Conservation (phyloP, 805 yeast species). For the Kazachstania taianensis region DNA sequence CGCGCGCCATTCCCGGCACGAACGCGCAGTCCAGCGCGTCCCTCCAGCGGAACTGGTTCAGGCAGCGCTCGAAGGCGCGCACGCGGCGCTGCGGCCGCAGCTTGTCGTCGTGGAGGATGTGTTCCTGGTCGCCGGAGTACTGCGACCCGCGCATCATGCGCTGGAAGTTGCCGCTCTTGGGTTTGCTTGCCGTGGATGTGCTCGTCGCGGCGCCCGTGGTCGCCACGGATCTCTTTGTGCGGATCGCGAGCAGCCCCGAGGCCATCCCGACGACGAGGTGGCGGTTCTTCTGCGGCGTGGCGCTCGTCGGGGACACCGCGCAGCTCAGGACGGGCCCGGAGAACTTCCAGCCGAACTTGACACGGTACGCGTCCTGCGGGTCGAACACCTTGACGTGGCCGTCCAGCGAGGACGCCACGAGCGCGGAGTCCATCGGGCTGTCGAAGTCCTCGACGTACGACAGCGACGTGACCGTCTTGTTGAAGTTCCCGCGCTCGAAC, state of each 20-base stretch:
- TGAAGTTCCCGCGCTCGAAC: conserved; percentile 73
- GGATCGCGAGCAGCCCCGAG: conserved; percentile 77
- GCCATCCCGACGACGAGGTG: conserved; percentile 90
- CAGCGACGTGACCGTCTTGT: conserved; percentile 84
- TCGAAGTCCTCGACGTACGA: conserved; percentile 25
- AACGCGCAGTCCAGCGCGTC: conserved; percentile 89
- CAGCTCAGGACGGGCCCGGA: conserved; percentile 87
- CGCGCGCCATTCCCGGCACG: conserved; percentile 66
- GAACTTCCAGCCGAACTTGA: conserved; percentile 94
- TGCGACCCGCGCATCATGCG: conserved; percentile 87
- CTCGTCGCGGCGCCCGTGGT: conserved; percentile 32
- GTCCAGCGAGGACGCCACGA: conserved; percentile 89
- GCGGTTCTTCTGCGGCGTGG: conserved; percentile 38
- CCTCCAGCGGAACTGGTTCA: conserved; percentile 83
- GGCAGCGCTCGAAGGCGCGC: conserved; percentile 70
- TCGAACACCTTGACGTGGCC: conserved; percentile 97
- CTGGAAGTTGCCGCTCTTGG: conserved; percentile 50
- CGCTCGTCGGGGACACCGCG: conserved; percentile 67
- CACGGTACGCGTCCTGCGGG: conserved; percentile 67
- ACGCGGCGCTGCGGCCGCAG: conserved; percentile 50
- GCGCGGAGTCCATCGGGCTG: conserved; percentile 33
- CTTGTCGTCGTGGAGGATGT: conserved; percentile 53
- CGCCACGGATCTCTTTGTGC: conserved; percentile 68
- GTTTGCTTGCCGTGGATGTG: conserved; percentile 12
- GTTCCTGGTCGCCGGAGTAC: conserved; percentile 83